A percentile compares a stretch with the other conserved stretches of the same genome.
Conservation (phyloP, 1,284 basidiomycete genomes). For the Apiotrichum brassicae region DNA sequence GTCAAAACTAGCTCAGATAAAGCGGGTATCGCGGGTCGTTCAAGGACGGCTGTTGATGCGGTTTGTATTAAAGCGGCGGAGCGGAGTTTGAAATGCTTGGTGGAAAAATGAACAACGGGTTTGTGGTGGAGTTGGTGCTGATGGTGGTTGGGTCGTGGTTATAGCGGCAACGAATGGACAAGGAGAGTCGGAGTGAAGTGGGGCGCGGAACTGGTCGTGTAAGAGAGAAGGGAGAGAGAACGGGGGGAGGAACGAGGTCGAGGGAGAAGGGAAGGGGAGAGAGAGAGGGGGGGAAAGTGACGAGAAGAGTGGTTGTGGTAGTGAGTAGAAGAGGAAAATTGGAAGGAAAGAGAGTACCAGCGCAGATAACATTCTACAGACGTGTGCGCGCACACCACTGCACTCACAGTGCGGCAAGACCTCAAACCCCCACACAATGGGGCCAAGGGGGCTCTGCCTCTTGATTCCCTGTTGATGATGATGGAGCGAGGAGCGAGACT, state of each 20-base stretch:
- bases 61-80: background rate
- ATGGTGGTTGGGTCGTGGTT: background rate
- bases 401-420: too few species aligned
- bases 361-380: too few species aligned
- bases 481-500: too few species aligned
- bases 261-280: background rate
- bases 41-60: background rate
- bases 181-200: too few species aligned
- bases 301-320: background rate
- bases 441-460: too few species aligned
- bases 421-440: too few species aligned
- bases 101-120: background rate
- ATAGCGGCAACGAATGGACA: too few species aligned
- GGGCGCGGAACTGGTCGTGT: background rate
- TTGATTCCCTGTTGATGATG: too few species aligned
- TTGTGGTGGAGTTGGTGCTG: background rate
- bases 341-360: background rate
- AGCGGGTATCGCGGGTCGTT: too few species aligned
- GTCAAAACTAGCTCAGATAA: too few species aligned
- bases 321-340: background rate
- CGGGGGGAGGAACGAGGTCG: background rate
- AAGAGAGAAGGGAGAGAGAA: background rate
- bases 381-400: too few species aligned
- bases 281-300: background rate
- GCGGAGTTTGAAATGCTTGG: background rate